Evolutionary conservation across 148 eudicot species (phyloP).

Genomic region (Tetragonia tetragonoides): DNA sequence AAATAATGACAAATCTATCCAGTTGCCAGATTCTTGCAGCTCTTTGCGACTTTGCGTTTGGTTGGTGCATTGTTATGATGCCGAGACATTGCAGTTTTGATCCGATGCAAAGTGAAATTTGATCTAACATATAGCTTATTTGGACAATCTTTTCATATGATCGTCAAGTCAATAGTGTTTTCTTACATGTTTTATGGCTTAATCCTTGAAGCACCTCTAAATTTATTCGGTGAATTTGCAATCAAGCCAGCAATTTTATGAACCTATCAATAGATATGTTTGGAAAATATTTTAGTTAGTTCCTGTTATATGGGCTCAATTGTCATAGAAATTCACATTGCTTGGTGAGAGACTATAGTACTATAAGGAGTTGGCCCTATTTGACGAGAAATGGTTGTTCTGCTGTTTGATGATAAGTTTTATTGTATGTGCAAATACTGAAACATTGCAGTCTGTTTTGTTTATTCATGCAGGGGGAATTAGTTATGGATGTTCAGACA

Average conservation of each 20-base stretch:
- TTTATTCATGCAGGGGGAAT: conserved; percentile 71
- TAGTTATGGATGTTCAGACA: conserved; percentile 81
- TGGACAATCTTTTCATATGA: neutral
- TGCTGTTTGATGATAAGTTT: neutral
- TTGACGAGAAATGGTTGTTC: neutral
- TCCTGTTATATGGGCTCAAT: neutral
- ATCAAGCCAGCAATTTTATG: neutral
- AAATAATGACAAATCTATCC: neutral
- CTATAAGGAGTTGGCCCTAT: neutral
- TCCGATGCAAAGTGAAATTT: neutral
- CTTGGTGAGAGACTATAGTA: neutral
- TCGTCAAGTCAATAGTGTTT: neutral
- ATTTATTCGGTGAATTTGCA: neutral
- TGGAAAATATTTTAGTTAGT: neutral
- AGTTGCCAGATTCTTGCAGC: neutral
- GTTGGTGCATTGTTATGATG: neutral
- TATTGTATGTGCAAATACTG: conserved; percentile 5
- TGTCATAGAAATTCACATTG: neutral
- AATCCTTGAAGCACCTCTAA: neutral
- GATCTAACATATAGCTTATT: neutral
- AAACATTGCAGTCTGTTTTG: neutral
- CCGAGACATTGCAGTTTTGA: neutral
- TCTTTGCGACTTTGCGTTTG: neutral
- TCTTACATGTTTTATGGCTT: no score
- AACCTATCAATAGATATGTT: neutral